These are phyloP conservation scores for Aspergillus hiratsukae DNA, from an alignment of 2,329 filamentous ascomycete genomes.

Conservation along the genomic window DNA sequence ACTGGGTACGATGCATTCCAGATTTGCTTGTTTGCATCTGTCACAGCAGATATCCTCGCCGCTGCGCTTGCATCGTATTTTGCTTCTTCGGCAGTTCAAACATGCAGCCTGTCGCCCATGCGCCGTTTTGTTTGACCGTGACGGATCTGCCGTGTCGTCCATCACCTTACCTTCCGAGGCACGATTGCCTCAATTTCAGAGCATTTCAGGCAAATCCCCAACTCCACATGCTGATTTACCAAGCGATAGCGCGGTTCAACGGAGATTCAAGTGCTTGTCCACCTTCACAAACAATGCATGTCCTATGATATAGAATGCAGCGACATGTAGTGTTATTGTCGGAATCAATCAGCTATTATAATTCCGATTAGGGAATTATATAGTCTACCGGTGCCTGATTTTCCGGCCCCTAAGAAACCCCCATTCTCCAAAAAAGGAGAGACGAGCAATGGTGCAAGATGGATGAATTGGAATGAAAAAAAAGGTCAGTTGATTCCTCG, in stretches of 20 bases:
- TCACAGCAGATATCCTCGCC: slow-evolving; percentile 53
- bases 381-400: neutral
- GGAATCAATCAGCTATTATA: neutral
- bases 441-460: neutral
- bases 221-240: neutral
- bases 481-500: too few species aligned
- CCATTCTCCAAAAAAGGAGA: neutral
- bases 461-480: neutral
- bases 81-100: slow-evolving; percentile 61
- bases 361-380: neutral
- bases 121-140: slow-evolving; percentile 7
- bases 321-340: neutral
- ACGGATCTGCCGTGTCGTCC: slow-evolving; percentile 1
- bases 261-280: neutral
- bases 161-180: slow-evolving; percentile 4
- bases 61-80: slow-evolving; percentile 62
- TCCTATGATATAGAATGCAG: neutral
- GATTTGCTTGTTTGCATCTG: slow-evolving; percentile 54
- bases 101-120: slow-evolving; percentile 49
- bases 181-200: neutral
- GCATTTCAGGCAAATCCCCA: neutral
- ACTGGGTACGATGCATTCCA: slow-evolving; percentile 64
- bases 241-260: neutral
- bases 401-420: too few species aligned
- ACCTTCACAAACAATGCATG: neutral